These are phyloP conservation scores for Neurospora sp. DNA, from an alignment of 2,329 filamentous ascomycete species.

Conservation along the genomic window DNA sequence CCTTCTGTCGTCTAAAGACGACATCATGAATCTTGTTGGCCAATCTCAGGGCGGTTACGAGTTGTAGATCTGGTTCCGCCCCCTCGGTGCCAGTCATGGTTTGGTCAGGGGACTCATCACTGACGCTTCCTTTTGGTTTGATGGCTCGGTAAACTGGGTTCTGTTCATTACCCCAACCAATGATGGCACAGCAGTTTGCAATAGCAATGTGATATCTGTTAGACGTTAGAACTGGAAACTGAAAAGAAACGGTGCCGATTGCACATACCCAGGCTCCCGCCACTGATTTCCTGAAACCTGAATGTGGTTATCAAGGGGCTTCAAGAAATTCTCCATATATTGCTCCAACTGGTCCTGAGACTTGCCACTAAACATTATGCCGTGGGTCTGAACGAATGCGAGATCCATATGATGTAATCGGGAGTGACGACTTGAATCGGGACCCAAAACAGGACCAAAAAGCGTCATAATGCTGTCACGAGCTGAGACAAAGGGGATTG, in stretches of 20 bases:
- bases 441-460: slow-evolving; percentile 47
- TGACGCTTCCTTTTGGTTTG: slow-evolving; percentile 6
- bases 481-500: slow-evolving; percentile 51
- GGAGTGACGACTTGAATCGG: slow-evolving; percentile 20
- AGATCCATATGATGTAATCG: slow-evolving; percentile 41
- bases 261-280: slow-evolving; percentile 33
- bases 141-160: slow-evolving; percentile 37
- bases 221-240: slow-evolving; percentile 17
- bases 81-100: slow-evolving; percentile 8
- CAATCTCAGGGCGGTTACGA: slow-evolving; percentile 25
- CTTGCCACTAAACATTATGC: slow-evolving; percentile 49
- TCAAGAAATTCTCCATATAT: slow-evolving; percentile 39
- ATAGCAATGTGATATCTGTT: slow-evolving; percentile 45
- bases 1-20: slow-evolving; percentile 41
- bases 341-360: slow-evolving; percentile 35
- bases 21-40: slow-evolving; percentile 34
- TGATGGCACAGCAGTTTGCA: slow-evolving; percentile 41
- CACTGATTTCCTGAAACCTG: slow-evolving; percentile 38
- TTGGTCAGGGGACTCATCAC: slow-evolving; percentile 17
- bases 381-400: slow-evolving; percentile 54
- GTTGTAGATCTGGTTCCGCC: background rate
- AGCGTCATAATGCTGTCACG: slow-evolving; percentile 61
- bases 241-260: background rate
- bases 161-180: slow-evolving; percentile 41
- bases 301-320: slow-evolving; percentile 48